Evolutionary conservation across 192 early-diverging fungal species (phyloP).

Genomic region (Coemansia sp.): DNA sequence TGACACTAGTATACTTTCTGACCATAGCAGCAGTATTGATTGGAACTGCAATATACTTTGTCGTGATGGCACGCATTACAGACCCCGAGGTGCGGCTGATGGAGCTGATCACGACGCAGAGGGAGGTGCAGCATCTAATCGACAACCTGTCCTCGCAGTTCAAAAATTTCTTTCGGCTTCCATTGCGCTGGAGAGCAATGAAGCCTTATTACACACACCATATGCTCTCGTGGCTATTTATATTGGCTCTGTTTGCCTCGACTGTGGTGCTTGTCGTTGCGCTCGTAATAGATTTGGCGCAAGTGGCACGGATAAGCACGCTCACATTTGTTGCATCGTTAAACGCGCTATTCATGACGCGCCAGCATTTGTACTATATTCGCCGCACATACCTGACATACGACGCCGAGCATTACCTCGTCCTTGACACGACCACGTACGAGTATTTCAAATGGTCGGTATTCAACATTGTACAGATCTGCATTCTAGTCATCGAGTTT

Average conservation of each 20-base stretch:
- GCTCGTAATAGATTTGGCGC: constrained; percentile 30
- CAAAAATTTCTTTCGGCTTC: constrained; percentile 52
- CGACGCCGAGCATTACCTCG: constrained; percentile 51
- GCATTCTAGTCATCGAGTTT: constrained; percentile 72
- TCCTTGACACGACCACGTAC: constrained; percentile 47
- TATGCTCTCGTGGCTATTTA: constrained; percentile 53
- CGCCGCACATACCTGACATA: constrained; percentile 46
- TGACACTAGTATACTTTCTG: constrained; percentile 56
- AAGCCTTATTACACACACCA: constrained; percentile 55
- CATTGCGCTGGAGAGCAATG: constrained; percentile 54
- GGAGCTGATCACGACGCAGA: constrained; percentile 59
- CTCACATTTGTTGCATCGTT: constrained; percentile 42
- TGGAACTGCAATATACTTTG: constrained; percentile 56
- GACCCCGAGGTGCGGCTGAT: constrained; percentile 57
- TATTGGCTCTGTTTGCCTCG: constrained; percentile 34
- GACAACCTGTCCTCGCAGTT: constrained; percentile 60
- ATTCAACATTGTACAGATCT: constrained; percentile 72
- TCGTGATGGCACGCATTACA: constrained; percentile 53
- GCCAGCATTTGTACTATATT: constrained; percentile 57
- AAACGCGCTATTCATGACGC: constrained; percentile 54
- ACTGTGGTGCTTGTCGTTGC: constrained; percentile 32
- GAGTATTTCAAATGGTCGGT: constrained; percentile 49
- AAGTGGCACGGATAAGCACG: constrained; percentile 45
- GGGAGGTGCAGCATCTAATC: constrained; percentile 59
- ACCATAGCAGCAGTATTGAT: constrained; percentile 52